These are phyloP conservation scores for Phylloporus sp. DNA, from an alignment of 768 basidiomycete species.

Conservation along the genomic window DNA sequence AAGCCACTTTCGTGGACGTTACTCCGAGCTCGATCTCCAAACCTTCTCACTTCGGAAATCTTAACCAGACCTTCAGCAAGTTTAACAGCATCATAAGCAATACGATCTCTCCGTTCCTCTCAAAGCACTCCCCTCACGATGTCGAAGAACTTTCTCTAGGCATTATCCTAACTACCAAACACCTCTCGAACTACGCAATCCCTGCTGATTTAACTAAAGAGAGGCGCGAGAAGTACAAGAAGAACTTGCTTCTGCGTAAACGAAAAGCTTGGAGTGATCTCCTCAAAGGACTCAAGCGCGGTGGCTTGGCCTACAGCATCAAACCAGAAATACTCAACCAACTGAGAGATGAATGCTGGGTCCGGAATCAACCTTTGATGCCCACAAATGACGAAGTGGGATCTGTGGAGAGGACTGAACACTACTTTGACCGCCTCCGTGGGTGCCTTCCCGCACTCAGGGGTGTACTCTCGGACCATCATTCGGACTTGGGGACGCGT, in stretches of 20 bases:
- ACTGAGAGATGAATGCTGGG: constrained; percentile 54
- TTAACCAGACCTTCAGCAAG: constrained; percentile 47
- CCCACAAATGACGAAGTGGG: constrained; percentile 19
- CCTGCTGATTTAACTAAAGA: constrained; percentile 42
- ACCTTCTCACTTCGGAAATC: constrained; percentile 43
- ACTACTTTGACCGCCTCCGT: constrained; percentile 62
- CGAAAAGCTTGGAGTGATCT: constrained; percentile 88
- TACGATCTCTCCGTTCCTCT: constrained; percentile 42
- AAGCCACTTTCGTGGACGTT: constrained; percentile 1
- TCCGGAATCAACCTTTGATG: constrained; percentile 58
- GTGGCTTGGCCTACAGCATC: constrained; percentile 69
- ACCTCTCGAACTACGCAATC: constrained; percentile 47
- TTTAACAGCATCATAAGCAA: constrained; percentile 45
- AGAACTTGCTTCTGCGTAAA: constrained; percentile 77
- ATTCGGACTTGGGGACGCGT: constrained; percentile 78
- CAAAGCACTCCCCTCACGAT: constrained; percentile 34
- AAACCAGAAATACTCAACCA: constrained; percentile 64
- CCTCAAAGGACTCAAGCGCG: constrained; percentile 79
- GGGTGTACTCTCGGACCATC: constrained; percentile 60
- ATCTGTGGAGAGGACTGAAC: constrained; percentile 45
- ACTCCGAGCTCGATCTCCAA: not conserved
- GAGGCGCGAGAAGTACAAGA: constrained; percentile 58
- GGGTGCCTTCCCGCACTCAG: constrained; percentile 65
- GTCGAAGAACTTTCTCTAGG: constrained; percentile 57
- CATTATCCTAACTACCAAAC: constrained; percentile 59